Conservation (phyloP, 352 stramenopile species). For the Phytophthora pseudosyringae region DNA sequence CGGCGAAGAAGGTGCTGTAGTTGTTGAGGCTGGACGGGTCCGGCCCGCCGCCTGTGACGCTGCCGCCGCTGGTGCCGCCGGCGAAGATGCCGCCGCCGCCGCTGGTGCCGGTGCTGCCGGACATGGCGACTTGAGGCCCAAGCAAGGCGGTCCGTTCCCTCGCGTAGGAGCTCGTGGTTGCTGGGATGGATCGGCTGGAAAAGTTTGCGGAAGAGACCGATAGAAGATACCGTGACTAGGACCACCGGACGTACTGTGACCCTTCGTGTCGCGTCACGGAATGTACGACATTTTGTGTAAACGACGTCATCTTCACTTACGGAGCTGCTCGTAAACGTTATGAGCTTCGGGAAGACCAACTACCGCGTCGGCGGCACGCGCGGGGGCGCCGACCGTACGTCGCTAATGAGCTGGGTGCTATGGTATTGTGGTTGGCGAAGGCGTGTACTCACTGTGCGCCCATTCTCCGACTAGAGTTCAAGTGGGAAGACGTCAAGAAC, state of each 20-base stretch:
- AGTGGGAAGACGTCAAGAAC: conserved; percentile 94
- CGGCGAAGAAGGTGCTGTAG: conserved; percentile 75
- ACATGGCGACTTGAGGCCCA: conserved; percentile 31
- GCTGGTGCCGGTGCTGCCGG: conserved; percentile 42
- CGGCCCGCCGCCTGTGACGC: conserved; percentile 36
- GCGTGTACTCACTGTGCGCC: neutral
- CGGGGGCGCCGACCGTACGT: conserved; percentile 86
- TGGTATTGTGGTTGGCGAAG: neutral
- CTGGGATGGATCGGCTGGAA: conserved; percentile 23
- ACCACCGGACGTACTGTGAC: neutral
- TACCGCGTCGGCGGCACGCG: conserved; percentile 89
- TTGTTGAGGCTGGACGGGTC: conserved; percentile 52
- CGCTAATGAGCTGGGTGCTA: neutral
- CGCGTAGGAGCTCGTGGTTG: conserved; percentile 13
- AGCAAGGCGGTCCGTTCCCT: conserved; percentile 16
- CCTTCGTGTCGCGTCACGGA: conserved; percentile 1
- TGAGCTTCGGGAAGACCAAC: conserved; percentile 89
- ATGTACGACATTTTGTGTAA: conserved; percentile 1
- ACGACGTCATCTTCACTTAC: conserved; percentile 8
- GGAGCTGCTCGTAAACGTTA: conserved; percentile 20
- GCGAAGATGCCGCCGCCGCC: conserved; percentile 37
- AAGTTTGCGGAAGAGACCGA: conserved; percentile 4
- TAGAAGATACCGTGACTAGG: conserved; percentile 20
- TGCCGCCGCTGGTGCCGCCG: conserved; percentile 22
- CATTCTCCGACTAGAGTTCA: conserved; percentile 74